Conservation (phyloP, 805 yeast genomes). For the Ogataea methanolica region DNA sequence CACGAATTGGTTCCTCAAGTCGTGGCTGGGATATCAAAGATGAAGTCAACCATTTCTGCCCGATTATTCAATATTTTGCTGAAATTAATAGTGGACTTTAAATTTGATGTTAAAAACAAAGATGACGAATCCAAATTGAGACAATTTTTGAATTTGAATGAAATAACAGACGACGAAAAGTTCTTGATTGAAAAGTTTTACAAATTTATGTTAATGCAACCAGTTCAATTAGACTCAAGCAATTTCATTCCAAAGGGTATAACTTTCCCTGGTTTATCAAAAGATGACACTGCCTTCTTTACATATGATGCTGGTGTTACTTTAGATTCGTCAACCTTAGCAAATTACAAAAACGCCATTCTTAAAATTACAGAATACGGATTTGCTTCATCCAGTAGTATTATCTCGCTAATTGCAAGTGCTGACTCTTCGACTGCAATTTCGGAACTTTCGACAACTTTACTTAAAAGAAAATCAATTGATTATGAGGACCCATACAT, state of each 20-base stretch:
- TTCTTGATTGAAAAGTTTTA: conserved; percentile 46
- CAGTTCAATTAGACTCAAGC: conserved; percentile 34
- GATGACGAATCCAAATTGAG: conserved; percentile 35
- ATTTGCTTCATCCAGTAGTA: conserved; percentile 29
- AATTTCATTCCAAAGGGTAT: conserved; percentile 39
- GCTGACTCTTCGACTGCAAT: conserved; percentile 54
- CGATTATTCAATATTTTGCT: conserved; percentile 58
- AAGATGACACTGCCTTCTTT: conserved; percentile 53
- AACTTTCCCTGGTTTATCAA: conserved; percentile 61
- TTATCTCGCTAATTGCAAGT: conserved; percentile 55
- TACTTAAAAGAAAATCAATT: conserved; percentile 44
- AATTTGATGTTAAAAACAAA: conserved; percentile 43
- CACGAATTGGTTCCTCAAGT: conserved; percentile 42
- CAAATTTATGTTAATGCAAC: conserved; percentile 53
- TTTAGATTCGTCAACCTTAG: conserved; percentile 45
- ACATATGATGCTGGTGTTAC: conserved; percentile 65
- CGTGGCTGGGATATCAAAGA: conserved; percentile 40
- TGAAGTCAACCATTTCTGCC: conserved; percentile 34
- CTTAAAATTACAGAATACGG: conserved; percentile 41
- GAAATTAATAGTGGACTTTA: conserved; percentile 47
- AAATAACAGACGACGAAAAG: conserved; percentile 33
- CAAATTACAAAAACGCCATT: conserved; percentile 36
- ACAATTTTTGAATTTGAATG: conserved; percentile 32
- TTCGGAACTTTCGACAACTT: conserved; percentile 48
- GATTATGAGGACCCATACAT: conserved; percentile 48